A percentile compares a stretch with the other conserved stretches of the same genome.
These are phyloP conservation scores for Aspergillus tamarii DNA, from an alignment of 2,329 filamentous ascomycete genomes.

Conservation along the genomic window DNA sequence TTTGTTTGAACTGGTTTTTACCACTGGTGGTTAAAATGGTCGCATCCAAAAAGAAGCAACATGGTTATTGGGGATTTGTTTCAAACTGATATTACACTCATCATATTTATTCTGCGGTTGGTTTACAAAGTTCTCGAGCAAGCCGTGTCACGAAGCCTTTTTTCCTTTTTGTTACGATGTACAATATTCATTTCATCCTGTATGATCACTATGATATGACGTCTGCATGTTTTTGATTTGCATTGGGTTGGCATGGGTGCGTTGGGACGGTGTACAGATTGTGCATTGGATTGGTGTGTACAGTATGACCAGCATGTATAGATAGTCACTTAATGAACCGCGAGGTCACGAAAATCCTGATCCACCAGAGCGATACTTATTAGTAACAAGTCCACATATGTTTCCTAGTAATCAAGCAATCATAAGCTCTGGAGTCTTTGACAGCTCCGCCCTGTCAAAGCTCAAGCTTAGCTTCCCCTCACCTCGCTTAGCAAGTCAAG, in stretches of 20 bases:
- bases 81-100: slow-evolving; percentile 1
- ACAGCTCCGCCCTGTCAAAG: not conserved
- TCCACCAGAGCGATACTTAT: not conserved
- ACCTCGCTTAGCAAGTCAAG: not conserved
- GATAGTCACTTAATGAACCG: not conserved
- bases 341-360: not conserved
- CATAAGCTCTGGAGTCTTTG: not conserved
- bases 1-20: slow-evolving; percentile 8
- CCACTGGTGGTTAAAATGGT: slow-evolving; percentile 6
- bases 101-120: slow-evolving; percentile 2
- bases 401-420: not conserved
- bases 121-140: slow-evolving; percentile 9
- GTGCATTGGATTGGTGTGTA: slow-evolving; percentile 4
- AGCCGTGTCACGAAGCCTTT: slow-evolving; percentile 16
- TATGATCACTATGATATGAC: slow-evolving; percentile 23
- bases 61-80: slow-evolving; percentile 10
- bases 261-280: slow-evolving; percentile 16
- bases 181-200: slow-evolving; percentile 20
- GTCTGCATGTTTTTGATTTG: slow-evolving; percentile 17
- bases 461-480: not conserved
- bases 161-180: slow-evolving; percentile 18
- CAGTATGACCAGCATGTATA: slow-evolving; percentile 1
- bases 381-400: not conserved
- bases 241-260: slow-evolving; percentile 21
- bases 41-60: slow-evolving; percentile 24